Conservation (phyloP, 257 asterid genomes). For the Capsicum rhomboideum region DNA sequence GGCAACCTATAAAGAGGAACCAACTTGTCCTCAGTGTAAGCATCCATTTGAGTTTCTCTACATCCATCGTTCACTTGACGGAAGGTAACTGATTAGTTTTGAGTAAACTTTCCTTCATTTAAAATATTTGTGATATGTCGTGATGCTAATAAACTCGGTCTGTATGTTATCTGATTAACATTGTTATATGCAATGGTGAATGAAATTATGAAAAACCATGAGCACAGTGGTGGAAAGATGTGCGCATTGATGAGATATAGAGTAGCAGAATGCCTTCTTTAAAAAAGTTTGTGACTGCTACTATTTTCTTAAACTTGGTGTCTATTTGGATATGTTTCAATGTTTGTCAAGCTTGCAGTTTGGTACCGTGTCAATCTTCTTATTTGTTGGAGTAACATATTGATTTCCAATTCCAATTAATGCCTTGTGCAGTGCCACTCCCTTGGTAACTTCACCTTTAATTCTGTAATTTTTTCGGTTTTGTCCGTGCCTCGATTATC, state of each 20-base stretch:
- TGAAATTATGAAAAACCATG: background rate
- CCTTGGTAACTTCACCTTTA: background rate
- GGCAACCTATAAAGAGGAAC: conserved; percentile 80
- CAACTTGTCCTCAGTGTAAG: conserved; percentile 91
- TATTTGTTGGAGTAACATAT: background rate
- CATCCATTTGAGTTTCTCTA: conserved; percentile 69
- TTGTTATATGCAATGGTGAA: background rate
- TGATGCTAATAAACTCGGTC: background rate
- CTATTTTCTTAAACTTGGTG: background rate
- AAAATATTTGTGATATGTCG: background rate
- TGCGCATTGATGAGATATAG: background rate
- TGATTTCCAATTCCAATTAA: background rate
- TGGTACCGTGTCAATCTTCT: background rate
- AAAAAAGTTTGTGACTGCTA: background rate
- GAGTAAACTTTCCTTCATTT: background rate
- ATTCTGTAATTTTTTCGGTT: background rate
- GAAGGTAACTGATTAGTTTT: conserved; percentile 43
- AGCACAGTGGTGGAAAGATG: background rate
- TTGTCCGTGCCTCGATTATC: background rate
- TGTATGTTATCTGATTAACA: background rate
- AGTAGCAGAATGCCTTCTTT: background rate
- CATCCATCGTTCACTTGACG: conserved; percentile 85
- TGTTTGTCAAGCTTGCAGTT: background rate
- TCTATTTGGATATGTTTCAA: background rate
- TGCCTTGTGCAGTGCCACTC: background rate